Evolutionary conservation across 2,329 filamentous ascomycete species (phyloP).

Genomic region (Helotiales sp.): DNA sequence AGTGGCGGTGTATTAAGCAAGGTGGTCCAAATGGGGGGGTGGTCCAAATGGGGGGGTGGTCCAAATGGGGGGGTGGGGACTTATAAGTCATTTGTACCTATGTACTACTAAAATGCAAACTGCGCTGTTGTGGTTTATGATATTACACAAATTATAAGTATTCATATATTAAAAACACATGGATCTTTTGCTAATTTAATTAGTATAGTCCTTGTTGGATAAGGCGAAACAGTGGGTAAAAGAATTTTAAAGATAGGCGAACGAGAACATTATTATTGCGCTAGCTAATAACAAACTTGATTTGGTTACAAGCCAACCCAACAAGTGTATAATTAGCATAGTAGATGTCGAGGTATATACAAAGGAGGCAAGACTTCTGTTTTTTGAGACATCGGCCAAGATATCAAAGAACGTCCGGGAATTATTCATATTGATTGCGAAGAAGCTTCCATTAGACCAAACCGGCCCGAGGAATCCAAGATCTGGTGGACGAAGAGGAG

Average conservation of each 20-base stretch:
- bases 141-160: slow-evolving; percentile 91
- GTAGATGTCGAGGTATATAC: slow-evolving; percentile 96
- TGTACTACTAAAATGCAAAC: slow-evolving; percentile 99
- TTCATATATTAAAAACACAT: background rate
- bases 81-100: slow-evolving; percentile 98
- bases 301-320: slow-evolving; percentile 89
- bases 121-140: slow-evolving; percentile 99
- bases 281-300: slow-evolving; percentile 98
- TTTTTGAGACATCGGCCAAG: slow-evolving; percentile 99
- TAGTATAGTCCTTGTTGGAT: slow-evolving; percentile 82
- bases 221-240: slow-evolving; percentile 99
- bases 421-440: slow-evolving; percentile 95
- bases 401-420: slow-evolving; percentile 95
- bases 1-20: no score
- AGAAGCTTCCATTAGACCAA: slow-evolving; percentile 96
- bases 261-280: slow-evolving; percentile 99
- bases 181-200: slow-evolving; percentile 22
- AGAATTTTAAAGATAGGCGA: slow-evolving; percentile 96
- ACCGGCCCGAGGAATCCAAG: slow-evolving; percentile 86
- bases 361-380: slow-evolving; percentile 88
- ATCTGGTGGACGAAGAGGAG: slow-evolving; percentile 60
- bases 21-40: no score
- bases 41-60: no score
- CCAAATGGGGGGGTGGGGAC: no score
- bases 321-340: slow-evolving; percentile 89